Evolutionary conservation across 805 yeast species (phyloP), one percentile per base, ranked within the genome.

Genomic region (Nakazawaea populi): DNA sequence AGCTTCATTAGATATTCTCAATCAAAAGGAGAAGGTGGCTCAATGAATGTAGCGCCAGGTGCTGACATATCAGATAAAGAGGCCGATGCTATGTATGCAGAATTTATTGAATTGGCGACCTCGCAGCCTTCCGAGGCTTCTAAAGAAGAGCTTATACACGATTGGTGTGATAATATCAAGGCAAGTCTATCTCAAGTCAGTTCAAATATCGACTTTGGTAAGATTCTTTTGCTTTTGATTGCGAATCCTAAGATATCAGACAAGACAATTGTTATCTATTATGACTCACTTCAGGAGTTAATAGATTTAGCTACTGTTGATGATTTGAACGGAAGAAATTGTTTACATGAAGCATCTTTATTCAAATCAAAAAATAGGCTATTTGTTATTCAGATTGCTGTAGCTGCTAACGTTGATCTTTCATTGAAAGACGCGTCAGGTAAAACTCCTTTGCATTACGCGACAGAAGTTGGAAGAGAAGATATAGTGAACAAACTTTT

Each of bases 371-470:
- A 60, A 6, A 59, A 69, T 7, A 39, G 57, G n/a, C 27, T 38
- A 7, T 51, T 51, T 36, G 55, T 64, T 6, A 56, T 68, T 8
- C 49, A 58, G 39, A 54, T 66, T 44, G 63, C 65, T 38, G 53
- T 68, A 9, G 47, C 46, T 12, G 32, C 39, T n/a, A 48, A 47
- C 3, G 50, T 46, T 5, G 51, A 44, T 41, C 10, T 31, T 6
- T 12, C 64, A 5, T 62, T 68, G 12, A 78, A 75, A 59, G 95
- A 87, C 64, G 73, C 78, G 45, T 80, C 82, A 56, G 96, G 95
- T 4, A 76, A 92, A 55, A 82, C 85, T 1, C 91, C 97, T 27
- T 69, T 94, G 14, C 98, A 92, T 66, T 89, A 90, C 63, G 95
- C 96, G 5, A 77, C 95, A 3, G 84, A 80, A 53, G 59, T 71